Evolutionary conservation across 2,329 filamentous ascomycete species (phyloP).

Genomic region (Beauveria medogensis): DNA sequence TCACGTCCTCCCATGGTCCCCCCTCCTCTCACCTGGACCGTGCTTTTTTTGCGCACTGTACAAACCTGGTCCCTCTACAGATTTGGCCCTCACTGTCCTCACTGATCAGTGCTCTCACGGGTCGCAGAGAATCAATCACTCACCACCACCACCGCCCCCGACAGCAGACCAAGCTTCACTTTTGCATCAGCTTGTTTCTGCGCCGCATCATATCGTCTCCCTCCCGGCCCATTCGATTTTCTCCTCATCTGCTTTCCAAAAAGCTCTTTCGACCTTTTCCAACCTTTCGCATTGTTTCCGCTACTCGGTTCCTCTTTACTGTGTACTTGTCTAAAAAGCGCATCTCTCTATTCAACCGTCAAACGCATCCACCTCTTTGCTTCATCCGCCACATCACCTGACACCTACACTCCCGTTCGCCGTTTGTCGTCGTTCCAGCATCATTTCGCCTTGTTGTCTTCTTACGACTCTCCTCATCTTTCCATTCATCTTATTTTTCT

Average conservation of each 20-base stretch:
- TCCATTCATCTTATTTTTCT: not conserved
- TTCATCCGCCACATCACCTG: not conserved
- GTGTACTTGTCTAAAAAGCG: not conserved
- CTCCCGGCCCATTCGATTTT: not conserved
- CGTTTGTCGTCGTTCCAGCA: not conserved
- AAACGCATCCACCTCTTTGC: slow-evolving; percentile 1
- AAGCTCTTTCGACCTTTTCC: not conserved
- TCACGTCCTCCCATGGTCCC: not conserved
- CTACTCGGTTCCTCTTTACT: not conserved
- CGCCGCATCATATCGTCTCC: not conserved
- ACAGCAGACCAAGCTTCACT: not conserved
- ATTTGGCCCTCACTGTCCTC: not conserved
- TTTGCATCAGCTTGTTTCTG: slow-evolving; percentile 1
- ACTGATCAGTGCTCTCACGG: too few species aligned
- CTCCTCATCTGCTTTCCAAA: not conserved
- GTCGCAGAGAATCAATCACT: not conserved
- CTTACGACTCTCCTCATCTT: not conserved
- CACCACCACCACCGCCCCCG: not conserved
- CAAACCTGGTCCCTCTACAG: not conserved
- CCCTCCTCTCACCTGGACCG: not conserved
- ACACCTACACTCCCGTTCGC: not conserved
- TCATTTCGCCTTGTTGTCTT: not conserved
- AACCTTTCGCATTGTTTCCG: not conserved
- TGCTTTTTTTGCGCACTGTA: not conserved
- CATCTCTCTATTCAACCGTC: not conserved